Evolutionary conservation across 495 filamentous ascomycete species (phyloP).

Genomic region (Penicillium taxi): DNA sequence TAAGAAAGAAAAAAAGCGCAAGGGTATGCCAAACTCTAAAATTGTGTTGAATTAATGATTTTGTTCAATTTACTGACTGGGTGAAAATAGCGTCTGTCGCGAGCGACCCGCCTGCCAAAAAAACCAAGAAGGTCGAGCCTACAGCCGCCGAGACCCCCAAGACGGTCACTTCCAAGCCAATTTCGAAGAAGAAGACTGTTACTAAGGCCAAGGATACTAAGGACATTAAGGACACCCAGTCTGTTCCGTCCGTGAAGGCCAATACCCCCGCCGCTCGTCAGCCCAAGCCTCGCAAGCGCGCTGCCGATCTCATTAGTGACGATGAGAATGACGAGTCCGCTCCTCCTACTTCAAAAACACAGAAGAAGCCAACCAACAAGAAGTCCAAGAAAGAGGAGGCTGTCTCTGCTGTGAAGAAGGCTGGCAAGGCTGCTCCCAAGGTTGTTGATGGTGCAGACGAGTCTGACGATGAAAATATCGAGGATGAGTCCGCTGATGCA

Average conservation of each 20-base stretch:
- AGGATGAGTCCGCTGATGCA: conserved; percentile 19
- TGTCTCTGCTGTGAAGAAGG: conserved; percentile 24
- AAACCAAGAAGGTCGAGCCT: conserved; percentile 45
- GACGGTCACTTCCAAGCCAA: conserved; percentile 27
- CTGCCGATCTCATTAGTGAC: conserved; percentile 45
- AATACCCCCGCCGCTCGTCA: conserved; percentile 31
- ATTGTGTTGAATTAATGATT: background rate
- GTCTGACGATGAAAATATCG: conserved; percentile 22
- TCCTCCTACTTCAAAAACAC: conserved; percentile 10
- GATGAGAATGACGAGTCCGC: conserved; percentile 29
- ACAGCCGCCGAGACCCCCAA: conserved; percentile 23
- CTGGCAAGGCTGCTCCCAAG: conserved; percentile 24
- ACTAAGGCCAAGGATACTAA: conserved; percentile 11
- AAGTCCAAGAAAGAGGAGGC: conserved; percentile 37
- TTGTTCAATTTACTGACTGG: conserved; percentile 2
- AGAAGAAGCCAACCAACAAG: conserved; percentile 26
- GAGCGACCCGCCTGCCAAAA: conserved; percentile 50
- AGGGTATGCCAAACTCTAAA: conserved; percentile 42
- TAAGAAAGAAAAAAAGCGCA: conserved; percentile 62
- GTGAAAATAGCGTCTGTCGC: conserved; percentile 33
- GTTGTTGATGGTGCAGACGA: conserved; percentile 22
- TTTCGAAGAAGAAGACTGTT: conserved; percentile 31
- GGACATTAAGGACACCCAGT: conserved; percentile 20
- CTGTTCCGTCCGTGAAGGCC: conserved; percentile 22
- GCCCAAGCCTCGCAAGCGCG: conserved; percentile 46